Conservation (phyloP, 208 protist genomes). For the Trypanosoma melophagium region DNA sequence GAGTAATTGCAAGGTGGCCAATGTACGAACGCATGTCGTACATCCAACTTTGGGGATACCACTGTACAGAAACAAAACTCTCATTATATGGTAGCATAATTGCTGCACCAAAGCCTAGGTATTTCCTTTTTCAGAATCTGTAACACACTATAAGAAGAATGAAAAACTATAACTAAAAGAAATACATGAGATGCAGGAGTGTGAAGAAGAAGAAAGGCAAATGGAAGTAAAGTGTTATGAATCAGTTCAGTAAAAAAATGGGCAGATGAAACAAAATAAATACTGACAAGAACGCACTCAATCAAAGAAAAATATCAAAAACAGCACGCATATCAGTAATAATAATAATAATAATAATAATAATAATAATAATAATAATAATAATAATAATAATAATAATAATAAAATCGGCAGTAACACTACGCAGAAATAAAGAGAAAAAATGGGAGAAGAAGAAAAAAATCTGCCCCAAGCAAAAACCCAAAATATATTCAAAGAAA, state of each 20-base stretch:
- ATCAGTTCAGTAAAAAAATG: slow-evolving; percentile 3
- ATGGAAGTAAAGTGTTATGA: slow-evolving; percentile 8
- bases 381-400: slow-evolving; percentile 23
- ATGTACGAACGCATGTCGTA: slow-evolving; percentile 35
- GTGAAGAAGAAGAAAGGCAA: slow-evolving; percentile 25
- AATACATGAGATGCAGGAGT: slow-evolving; percentile 25
- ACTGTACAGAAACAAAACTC: slow-evolving; percentile 12
- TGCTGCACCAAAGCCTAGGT: not conserved
- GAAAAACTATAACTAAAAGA: not conserved
- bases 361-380: slow-evolving; percentile 27
- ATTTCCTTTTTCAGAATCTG: not conserved
- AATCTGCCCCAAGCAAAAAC: too few species aligned
- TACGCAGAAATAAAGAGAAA: not conserved
- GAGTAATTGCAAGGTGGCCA: slow-evolving; percentile 28
- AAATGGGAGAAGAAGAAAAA: too few species aligned
- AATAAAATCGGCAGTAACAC: slow-evolving; percentile 5
- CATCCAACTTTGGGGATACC: slow-evolving; percentile 43
- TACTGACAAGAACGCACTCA: slow-evolving; percentile 11
- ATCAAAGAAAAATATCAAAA: slow-evolving; percentile 9
- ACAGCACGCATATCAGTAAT: slow-evolving; percentile 13
- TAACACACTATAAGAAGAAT: not conserved
- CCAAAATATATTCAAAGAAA: too few species aligned
- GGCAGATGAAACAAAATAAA: slow-evolving; percentile 16
- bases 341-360: slow-evolving; percentile 32
- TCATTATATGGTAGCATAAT: slow-evolving; percentile 16